Conservation (phyloP, 2,329 filamentous ascomycete species). For the Davidsoniella neocaledoniae region DNA sequence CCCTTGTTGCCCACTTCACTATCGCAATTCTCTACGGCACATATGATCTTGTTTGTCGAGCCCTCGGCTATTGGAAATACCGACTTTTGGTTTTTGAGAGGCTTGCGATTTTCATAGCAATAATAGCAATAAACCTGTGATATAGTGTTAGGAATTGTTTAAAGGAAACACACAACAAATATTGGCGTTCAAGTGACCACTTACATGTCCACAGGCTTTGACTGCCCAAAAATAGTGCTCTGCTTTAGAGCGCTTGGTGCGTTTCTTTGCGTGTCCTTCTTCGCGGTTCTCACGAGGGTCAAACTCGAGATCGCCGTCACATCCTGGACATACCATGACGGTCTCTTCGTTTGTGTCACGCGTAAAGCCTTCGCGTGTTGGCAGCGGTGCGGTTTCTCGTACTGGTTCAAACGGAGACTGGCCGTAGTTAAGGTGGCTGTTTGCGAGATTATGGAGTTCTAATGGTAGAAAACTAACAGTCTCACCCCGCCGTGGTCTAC, state of each 20-base stretch:
- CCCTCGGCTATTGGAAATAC: conserved; percentile 12
- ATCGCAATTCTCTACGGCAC: conserved; percentile 39
- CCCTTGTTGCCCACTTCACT: conserved; percentile 35
- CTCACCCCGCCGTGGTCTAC: background rate
- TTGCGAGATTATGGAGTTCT: background rate
- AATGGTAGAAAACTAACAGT: background rate
- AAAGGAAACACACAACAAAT: no score
- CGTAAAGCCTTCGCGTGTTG: conserved; percentile 59
- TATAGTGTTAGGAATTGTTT: background rate
- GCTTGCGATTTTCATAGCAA: conserved; percentile 41
- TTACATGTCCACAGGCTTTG: conserved; percentile 81
- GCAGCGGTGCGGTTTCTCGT: conserved; percentile 24
- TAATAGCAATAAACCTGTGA: conserved; percentile 43
- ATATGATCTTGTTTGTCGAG: conserved; percentile 24
- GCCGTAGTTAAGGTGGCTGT: conserved; percentile 15
- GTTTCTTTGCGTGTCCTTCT: conserved; percentile 18
- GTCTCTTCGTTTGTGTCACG: conserved; percentile 56
- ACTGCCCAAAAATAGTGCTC: conserved; percentile 88
- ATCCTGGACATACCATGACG: conserved; percentile 69
- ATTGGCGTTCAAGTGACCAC: conserved; percentile 15
- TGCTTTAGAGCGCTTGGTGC: conserved; percentile 29
- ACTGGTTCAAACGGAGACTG: conserved; percentile 18
- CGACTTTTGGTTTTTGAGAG: conserved; percentile 19
- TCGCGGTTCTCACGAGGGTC: conserved; percentile 30
- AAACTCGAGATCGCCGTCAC: conserved; percentile 65